Evolutionary conservation across 352 stramenopile species (phyloP).

Genomic region (Phytophthora tentaculata): DNA sequence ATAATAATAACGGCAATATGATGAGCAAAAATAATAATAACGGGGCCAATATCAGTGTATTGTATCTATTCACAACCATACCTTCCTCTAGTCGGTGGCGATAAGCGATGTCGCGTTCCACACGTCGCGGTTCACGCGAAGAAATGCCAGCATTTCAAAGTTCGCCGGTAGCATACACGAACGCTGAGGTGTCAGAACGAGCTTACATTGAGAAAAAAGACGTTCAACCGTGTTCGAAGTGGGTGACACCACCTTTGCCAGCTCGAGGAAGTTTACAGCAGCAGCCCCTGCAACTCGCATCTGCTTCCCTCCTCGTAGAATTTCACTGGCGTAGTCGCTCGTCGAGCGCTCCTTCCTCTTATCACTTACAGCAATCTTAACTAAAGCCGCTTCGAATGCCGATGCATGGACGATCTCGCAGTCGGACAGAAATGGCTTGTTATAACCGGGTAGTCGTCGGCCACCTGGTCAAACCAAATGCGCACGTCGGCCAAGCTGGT

Average conservation of each 20-base stretch:
- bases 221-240: slow-evolving; percentile 19
- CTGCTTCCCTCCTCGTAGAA: not conserved
- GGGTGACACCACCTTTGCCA: slow-evolving; percentile 9
- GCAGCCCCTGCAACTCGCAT: not conserved
- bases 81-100: not conserved
- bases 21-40: not conserved
- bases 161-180: slow-evolving; percentile 14
- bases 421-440: too few relatives aligned
- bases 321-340: not conserved
- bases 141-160: slow-evolving; percentile 19
- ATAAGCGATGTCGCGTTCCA: slow-evolving; percentile 14
- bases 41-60: not conserved
- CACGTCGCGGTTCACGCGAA: slow-evolving; percentile 12
- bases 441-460: too few relatives aligned
- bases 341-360: not conserved
- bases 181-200: slow-evolving; percentile 9
- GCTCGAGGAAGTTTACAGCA: slow-evolving; percentile 2
- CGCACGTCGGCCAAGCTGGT: too few relatives aligned
- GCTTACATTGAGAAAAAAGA: not conserved
- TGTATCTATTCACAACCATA: not conserved
- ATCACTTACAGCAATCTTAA: not conserved
- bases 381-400: too few relatives aligned
- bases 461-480: too few relatives aligned
- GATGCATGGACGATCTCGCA: not conserved
- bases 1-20: not conserved